Conservation (phyloP, 352 stramenopile species). For the Phytopythium boreale region DNA sequence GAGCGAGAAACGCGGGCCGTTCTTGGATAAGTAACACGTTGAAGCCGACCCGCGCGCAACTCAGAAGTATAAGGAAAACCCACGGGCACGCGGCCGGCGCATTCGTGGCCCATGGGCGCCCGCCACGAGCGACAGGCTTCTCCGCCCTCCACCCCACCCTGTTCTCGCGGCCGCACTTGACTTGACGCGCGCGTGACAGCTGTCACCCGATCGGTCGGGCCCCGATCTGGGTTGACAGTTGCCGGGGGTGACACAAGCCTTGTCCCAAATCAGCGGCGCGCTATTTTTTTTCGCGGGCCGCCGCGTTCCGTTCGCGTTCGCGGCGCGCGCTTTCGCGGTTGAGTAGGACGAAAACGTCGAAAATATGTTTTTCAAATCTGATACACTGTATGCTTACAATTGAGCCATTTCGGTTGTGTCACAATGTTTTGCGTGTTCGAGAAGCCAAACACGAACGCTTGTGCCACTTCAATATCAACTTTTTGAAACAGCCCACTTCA, state of each 20-base stretch:
- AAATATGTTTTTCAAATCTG: not conserved
- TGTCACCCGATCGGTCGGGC: not conserved
- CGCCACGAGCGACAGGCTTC: no score
- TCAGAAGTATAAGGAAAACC: conserved; percentile 1
- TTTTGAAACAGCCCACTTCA: not conserved
- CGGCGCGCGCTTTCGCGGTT: not conserved
- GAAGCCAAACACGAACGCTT: not conserved
- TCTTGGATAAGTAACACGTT: not conserved
- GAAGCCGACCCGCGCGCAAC: not conserved
- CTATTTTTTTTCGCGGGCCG: not conserved
- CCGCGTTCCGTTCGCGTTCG: conserved; percentile 1
- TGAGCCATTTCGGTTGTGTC: no score
- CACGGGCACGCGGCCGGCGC: not conserved
- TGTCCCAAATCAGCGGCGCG: conserved; percentile 5
- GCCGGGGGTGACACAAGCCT: not conserved
- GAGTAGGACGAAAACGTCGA: not conserved
- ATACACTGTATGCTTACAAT: no score
- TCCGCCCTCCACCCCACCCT: not conserved
- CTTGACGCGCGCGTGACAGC: not conserved
- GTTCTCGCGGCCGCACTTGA: not conserved
- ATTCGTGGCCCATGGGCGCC: not conserved
- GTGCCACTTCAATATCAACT: not conserved
- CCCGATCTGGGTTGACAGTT: not conserved
- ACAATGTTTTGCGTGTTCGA: no score
- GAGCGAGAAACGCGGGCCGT: not conserved